phyloP scores from a whole-genome alignment of 768 basidiomycete genomes.

The Kwoniella botswanensis region DNA sequence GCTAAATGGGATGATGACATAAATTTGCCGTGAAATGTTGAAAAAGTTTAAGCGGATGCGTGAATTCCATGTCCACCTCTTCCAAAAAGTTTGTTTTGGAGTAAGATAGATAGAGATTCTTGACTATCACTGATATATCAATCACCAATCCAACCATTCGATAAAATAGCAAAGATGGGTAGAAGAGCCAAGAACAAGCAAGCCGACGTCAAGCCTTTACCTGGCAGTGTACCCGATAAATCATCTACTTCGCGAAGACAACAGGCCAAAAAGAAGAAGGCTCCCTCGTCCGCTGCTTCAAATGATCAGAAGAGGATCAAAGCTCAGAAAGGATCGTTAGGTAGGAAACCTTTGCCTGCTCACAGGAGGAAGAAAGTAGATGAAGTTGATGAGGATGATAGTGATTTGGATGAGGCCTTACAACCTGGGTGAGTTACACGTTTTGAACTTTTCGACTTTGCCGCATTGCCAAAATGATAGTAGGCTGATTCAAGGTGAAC shows the following conservation, averaged over 20 bases:
- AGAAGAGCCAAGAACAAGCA: conserved; percentile 57
- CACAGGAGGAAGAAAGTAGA: conserved; percentile 44
- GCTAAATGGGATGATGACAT: background rate
- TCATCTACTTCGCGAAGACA: conserved; percentile 23
- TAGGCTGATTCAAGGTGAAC: background rate
- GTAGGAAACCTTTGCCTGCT: conserved; percentile 29
- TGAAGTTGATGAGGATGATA: conserved; percentile 47
- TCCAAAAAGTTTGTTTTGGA: background rate
- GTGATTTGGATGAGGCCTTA: conserved; percentile 53
- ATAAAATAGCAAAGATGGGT: conserved; percentile 45
- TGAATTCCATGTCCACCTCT: conserved; percentile 1
- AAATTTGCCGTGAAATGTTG: background rate
- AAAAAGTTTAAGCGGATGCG: background rate
- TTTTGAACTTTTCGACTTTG: too few species aligned
- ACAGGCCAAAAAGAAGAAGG: conserved; percentile 47
- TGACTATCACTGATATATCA: too few species aligned
- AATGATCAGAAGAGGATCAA: conserved; percentile 35
- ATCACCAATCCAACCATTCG: background rate
- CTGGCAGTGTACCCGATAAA: conserved; percentile 42
- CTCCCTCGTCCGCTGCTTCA: conserved; percentile 28
- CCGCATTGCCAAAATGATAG: background rate
- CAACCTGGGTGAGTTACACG: conserved; percentile 37
- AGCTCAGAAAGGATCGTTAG: conserved; percentile 29
- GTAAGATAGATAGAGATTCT: too few species aligned
- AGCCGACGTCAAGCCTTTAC: conserved; percentile 45